These are phyloP conservation scores for Rhodotorula sp. DNA, from an alignment of 1,284 basidiomycete species.

Conservation along the genomic window DNA sequence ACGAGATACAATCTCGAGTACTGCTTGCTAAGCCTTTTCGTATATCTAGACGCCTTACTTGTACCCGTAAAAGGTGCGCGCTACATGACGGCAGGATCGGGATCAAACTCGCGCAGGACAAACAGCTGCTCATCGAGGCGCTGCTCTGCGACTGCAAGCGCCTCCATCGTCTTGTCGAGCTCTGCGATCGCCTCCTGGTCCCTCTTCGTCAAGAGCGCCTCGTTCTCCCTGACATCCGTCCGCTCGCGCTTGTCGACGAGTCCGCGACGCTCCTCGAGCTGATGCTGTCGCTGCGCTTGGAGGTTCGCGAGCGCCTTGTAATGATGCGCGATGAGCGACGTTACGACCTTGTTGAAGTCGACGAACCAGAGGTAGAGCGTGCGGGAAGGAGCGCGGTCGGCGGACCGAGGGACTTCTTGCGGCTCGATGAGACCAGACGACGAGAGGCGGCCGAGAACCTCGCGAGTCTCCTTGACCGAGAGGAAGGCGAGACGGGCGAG, in stretches of 20 bases:
- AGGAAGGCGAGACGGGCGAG: slow-evolving; percentile 92
- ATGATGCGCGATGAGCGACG: slow-evolving; percentile 67
- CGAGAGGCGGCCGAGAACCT: slow-evolving; percentile 73
- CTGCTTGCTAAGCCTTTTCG: no score
- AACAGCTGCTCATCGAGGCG: slow-evolving; percentile 53
- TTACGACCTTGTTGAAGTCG: slow-evolving; percentile 75
- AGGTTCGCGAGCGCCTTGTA: slow-evolving; percentile 89
- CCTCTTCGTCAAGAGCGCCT: slow-evolving; percentile 64
- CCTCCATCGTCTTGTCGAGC: slow-evolving; percentile 60
- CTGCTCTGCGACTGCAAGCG: slow-evolving; percentile 69
- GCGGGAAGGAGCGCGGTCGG: slow-evolving; percentile 77
- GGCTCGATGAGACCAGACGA: slow-evolving; percentile 77
- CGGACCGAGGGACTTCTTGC: slow-evolving; percentile 84
- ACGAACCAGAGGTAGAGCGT: slow-evolving; percentile 89
- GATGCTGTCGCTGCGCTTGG: slow-evolving; percentile 64
- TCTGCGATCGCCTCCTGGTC: slow-evolving; percentile 64
- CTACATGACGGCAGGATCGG: slow-evolving; percentile 24
- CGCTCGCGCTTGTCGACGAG: slow-evolving; percentile 75
- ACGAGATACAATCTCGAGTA: no score
- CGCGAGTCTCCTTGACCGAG: slow-evolving; percentile 79
- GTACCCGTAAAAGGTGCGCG: neutral
- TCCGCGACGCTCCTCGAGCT: slow-evolving; percentile 64
- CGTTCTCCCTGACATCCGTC: slow-evolving; percentile 73
- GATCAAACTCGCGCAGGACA: slow-evolving; percentile 37
- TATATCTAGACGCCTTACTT: neutral